Evolutionary conservation across 2,329 filamentous ascomycete genomes (phyloP).

Genomic region (Beauveria asiatica): DNA sequence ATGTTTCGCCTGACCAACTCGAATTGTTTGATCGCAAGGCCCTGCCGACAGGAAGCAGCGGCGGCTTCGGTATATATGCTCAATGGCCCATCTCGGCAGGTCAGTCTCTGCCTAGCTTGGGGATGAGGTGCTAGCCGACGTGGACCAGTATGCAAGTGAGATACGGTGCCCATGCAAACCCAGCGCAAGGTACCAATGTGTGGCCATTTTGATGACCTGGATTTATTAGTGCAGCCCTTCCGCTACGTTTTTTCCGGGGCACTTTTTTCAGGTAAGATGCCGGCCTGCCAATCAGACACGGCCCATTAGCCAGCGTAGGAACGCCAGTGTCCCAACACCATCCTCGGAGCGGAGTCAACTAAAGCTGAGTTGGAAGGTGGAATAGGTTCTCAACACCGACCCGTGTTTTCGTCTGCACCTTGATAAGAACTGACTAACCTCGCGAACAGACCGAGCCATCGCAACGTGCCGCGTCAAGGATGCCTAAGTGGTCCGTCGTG

Average conservation of each 20-base stretch:
- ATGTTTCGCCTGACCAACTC: no score
- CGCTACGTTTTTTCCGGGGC: neutral
- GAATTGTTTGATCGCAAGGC: neutral
- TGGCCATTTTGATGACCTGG: neutral
- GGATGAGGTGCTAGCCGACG: neutral
- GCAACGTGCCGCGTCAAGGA: neutral
- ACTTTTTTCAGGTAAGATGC: neutral
- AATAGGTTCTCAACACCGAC: neutral
- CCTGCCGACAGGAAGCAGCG: neutral
- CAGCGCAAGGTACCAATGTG: neutral
- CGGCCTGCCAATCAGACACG: neutral
- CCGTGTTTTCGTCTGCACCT: neutral
- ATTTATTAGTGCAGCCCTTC: neutral
- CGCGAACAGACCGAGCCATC: neutral
- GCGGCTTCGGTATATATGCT: neutral
- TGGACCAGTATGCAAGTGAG: neutral
- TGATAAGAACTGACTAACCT: neutral
- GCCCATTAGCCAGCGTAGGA: neutral
- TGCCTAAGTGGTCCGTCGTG: neutral
- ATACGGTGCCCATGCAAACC: neutral
- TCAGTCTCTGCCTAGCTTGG: neutral
- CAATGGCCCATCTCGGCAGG: neutral
- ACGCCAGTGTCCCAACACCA: neutral
- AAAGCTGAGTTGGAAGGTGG: constrained; percentile 8
- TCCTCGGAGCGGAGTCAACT: constrained; percentile 3